Percentiles rank a stretch among this genome's conserved stretches.
Conservation (phyloP, 192 early-diverging fungal species). For the Entophlyctis luteolus region DNA sequence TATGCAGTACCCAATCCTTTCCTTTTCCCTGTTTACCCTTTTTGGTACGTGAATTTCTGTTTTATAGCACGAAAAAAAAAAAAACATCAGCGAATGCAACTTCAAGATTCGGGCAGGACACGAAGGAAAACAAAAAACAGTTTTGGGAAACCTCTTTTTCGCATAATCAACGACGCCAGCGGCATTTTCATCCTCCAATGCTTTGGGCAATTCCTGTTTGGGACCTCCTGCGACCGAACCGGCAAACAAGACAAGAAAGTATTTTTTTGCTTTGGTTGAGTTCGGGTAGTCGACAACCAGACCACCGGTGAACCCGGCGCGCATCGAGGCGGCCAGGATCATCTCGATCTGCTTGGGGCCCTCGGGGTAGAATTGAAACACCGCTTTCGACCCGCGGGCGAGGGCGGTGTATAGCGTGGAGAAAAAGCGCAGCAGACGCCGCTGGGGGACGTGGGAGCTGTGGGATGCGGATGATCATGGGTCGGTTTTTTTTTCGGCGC, state of each 20-base stretch:
- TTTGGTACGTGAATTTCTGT: constrained; percentile 5
- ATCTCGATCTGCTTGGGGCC: constrained; percentile 91
- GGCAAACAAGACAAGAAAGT: constrained; percentile 93
- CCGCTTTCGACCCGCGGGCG: constrained; percentile 80
- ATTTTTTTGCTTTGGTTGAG: constrained; percentile 94
- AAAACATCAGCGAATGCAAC: not conserved
- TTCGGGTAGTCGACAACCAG: constrained; percentile 95
- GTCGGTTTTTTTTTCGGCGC: no score
- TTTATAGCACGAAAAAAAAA: not conserved
- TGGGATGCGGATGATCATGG: no score
- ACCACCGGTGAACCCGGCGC: constrained; percentile 93
- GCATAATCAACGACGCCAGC: constrained; percentile 41
- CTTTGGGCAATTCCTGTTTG: constrained; percentile 61
- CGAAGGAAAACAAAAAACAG: not conserved
- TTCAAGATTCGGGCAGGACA: not conserved
- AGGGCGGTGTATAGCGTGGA: constrained; percentile 86
- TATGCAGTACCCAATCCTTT: constrained; percentile 83
- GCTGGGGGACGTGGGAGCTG: constrained; percentile 71
- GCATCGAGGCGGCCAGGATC: constrained; percentile 81
- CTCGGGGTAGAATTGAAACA: constrained; percentile 99
- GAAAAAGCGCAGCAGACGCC: constrained; percentile 85
- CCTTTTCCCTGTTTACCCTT: constrained; percentile 27
- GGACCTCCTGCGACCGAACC: constrained; percentile 66
- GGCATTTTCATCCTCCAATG: constrained; percentile 63
- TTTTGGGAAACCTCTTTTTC: constrained; percentile 33